phyloP scores from a whole-genome alignment of 2,329 filamentous ascomycete species.

The Camptophora hylomeconis region DNA sequence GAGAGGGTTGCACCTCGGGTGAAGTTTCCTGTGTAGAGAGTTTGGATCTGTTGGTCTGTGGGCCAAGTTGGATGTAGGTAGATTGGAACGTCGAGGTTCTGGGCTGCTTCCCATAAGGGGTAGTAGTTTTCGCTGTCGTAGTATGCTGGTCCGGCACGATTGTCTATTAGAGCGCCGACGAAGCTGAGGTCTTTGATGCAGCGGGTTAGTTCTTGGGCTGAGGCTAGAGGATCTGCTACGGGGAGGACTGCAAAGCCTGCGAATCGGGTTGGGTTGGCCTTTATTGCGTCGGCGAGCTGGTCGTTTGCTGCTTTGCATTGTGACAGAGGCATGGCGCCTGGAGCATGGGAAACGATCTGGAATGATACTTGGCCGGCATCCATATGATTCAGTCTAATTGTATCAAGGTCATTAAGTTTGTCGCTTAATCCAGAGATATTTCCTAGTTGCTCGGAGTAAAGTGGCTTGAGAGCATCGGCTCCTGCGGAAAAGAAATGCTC shows the following conservation, averaged over 20 bases:
- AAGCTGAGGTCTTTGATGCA: conserved; percentile 34
- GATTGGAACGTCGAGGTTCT: conserved; percentile 36
- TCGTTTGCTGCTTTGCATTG: conserved; percentile 12
- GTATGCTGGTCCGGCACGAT: conserved; percentile 24
- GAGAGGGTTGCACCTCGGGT: conserved; percentile 10
- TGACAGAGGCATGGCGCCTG: conserved; percentile 9
- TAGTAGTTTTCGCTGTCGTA: conserved; percentile 33
- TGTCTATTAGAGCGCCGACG: conserved; percentile 36
- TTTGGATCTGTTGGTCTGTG: conserved; percentile 24
- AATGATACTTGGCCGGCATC: conserved; percentile 10
- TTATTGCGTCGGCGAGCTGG: conserved; percentile 18
- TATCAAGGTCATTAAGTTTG: conserved; percentile 10
- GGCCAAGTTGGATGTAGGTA: conserved; percentile 39
- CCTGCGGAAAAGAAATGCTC: conserved; percentile 13
- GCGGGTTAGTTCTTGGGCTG: conserved; percentile 24
- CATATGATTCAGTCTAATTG: conserved; percentile 13
- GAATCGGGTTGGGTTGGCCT: conserved; percentile 22
- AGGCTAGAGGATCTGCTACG: conserved; percentile 23
- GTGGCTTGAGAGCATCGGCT: no score
- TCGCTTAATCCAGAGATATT: conserved; percentile 6
- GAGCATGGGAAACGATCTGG: conserved; percentile 15
- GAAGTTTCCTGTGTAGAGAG: conserved; percentile 4
- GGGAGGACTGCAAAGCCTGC: conserved; percentile 32
- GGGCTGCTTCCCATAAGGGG: conserved; percentile 29
- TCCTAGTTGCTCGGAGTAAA: conserved; percentile 5